Conservation (phyloP, 768 basidiomycete genomes). For the Rhodotorula graminis region DNA sequence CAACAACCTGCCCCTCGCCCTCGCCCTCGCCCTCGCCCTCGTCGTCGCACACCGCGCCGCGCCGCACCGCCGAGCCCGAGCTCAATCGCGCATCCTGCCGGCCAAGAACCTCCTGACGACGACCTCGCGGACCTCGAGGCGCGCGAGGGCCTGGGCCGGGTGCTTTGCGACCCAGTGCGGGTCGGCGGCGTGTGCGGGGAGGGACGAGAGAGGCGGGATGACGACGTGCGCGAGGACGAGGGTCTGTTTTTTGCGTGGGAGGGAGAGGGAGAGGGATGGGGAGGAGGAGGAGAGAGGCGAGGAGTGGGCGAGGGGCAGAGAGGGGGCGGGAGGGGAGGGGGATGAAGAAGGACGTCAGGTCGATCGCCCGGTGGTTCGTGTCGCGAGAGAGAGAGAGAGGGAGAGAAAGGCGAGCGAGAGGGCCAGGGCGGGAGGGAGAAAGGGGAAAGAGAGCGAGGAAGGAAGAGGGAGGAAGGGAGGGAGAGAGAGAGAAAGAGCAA, state of each 20-base stretch:
- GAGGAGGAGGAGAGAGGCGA: not conserved
- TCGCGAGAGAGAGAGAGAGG: constrained; percentile 49
- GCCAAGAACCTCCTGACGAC: constrained; percentile 79
- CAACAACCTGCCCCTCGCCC: too few species aligned
- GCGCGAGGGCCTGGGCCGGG: constrained; percentile 66
- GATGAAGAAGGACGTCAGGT: too few species aligned
- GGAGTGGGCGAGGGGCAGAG: not conserved
- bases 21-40: too few species aligned
- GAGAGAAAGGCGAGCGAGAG: constrained; percentile 91
- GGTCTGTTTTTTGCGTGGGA: constrained; percentile 61
- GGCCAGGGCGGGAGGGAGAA: constrained; percentile 58
- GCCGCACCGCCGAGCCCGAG: too few species aligned
- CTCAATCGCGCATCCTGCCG: constrained; percentile 67
- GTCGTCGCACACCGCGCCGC: too few species aligned
- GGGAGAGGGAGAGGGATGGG: not conserved
- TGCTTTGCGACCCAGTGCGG: constrained; percentile 55
- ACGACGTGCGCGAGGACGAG: constrained; percentile 85
- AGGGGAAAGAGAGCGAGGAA: not conserved
- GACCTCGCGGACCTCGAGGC: constrained; percentile 77
- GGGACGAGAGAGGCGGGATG: constrained; percentile 62
- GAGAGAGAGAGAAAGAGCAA: too few species aligned
- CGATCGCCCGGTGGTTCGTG: too few species aligned
- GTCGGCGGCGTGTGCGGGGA: constrained; percentile 43
- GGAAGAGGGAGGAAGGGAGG: too few species aligned
- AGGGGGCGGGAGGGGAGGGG: not conserved